Percentiles rank a stretch among this genome's conserved stretches.
Evolutionary conservation across 306 rosid species (phyloP).

Genomic region (Begonia masoniana): DNA sequence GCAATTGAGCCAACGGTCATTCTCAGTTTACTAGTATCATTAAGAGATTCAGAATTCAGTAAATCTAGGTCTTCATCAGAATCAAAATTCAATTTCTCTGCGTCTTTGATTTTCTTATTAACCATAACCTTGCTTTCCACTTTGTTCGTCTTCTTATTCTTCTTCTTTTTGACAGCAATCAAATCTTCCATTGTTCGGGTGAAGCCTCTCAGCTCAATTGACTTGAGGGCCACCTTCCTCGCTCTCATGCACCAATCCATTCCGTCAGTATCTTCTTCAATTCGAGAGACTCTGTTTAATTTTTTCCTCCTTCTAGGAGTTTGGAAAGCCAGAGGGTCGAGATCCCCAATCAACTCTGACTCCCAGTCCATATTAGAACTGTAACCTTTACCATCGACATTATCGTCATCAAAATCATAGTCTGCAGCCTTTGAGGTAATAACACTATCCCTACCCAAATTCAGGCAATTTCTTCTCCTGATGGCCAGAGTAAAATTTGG

Average conservation of each 20-base stretch:
- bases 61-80: constrained; percentile 30
- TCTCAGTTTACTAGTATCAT: constrained; percentile 26
- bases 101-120: constrained; percentile 22
- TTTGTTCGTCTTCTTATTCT: constrained; percentile 24
- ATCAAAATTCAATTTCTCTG: constrained; percentile 19
- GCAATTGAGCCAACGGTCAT: constrained; percentile 38
- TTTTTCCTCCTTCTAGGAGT: constrained; percentile 49
- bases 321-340: constrained; percentile 56
- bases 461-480: constrained; percentile 18
- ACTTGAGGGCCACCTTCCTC: constrained; percentile 51
- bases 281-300: constrained; percentile 21
- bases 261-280: constrained; percentile 42
- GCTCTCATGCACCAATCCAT: constrained; percentile 93
- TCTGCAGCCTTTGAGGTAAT: constrained; percentile 10
- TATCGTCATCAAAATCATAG: constrained; percentile 11
- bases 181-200: constrained; percentile 38
- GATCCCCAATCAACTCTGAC: constrained; percentile 45
- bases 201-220: constrained; percentile 61
- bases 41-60: constrained; percentile 10
- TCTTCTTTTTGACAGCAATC: constrained; percentile 38
- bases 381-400: constrained; percentile 16
- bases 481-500: constrained; percentile 10
- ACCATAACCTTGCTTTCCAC: constrained; percentile 23
- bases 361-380: constrained; percentile 46
- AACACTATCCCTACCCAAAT: constrained; percentile 17